Conservation (phyloP, 2,329 filamentous ascomycete species). For the Graphilbum sp. region DNA sequence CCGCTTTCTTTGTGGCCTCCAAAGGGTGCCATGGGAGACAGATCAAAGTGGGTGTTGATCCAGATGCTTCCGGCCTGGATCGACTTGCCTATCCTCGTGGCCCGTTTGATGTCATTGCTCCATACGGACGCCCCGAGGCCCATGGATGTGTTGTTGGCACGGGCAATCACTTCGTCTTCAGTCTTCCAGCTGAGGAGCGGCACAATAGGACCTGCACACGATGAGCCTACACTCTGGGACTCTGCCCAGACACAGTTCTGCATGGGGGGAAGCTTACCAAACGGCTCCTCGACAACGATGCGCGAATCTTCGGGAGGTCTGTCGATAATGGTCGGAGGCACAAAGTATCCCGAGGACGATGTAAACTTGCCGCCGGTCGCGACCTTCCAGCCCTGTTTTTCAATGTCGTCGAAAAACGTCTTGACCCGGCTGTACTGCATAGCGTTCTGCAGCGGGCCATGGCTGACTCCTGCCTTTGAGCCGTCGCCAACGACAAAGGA, state of each 20-base stretch:
- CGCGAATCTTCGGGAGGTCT: slow-evolving; percentile 37
- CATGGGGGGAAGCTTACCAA: slow-evolving; percentile 9
- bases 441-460: slow-evolving; percentile 39
- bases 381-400: slow-evolving; percentile 14
- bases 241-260: too few species aligned
- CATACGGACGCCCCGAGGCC: not conserved
- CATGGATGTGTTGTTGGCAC: not conserved
- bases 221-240: too few species aligned
- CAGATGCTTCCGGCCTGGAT: slow-evolving; percentile 37
- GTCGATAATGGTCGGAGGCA: slow-evolving; percentile 42
- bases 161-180: slow-evolving; percentile 11
- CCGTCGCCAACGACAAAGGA: slow-evolving; percentile 24
- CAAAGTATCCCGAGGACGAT: slow-evolving; percentile 28
- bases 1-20: slow-evolving; percentile 35
- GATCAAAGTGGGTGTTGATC: slow-evolving; percentile 28
- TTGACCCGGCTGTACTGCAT: slow-evolving; percentile 32
- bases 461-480: slow-evolving; percentile 12
- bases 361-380: slow-evolving; percentile 21
- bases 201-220: too few species aligned
- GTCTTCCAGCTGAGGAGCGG: slow-evolving; percentile 25
- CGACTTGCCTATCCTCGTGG: slow-evolving; percentile 25
- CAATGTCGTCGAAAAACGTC: not conserved
- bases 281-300: slow-evolving; percentile 38
- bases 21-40: slow-evolving; percentile 22
- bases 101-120: slow-evolving; percentile 21